Conservation (phyloP, 148 eudicot species). For the Heliamphora exappendiculata region DNA sequence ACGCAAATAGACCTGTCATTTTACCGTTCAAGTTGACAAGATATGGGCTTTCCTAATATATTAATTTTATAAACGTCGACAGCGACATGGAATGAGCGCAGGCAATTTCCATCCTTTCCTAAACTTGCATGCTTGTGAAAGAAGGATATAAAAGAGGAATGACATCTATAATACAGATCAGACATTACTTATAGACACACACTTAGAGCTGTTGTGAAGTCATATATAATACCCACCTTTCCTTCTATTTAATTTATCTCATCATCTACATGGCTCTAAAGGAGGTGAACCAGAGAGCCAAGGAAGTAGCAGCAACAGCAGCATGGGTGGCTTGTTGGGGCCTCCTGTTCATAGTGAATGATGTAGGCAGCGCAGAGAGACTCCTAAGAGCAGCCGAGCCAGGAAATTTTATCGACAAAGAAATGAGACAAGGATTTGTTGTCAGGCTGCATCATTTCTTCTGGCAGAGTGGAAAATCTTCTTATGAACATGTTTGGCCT, state of each 20-base stretch:
- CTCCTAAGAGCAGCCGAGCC: slow-evolving; percentile 20
- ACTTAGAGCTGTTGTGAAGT: not conserved
- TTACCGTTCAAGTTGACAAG: too few species aligned
- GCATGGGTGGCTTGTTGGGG: slow-evolving; percentile 28
- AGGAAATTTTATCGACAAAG: slow-evolving; percentile 12
- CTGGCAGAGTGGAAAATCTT: slow-evolving; percentile 38
- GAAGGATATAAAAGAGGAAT: slow-evolving; percentile 1
- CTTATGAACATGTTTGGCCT: slow-evolving; percentile 54
- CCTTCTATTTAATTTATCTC: not conserved
- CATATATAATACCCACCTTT: not conserved
- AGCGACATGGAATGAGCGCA: not conserved
- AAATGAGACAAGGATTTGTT: slow-evolving; percentile 18
- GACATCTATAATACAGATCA: not conserved
- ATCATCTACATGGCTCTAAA: slow-evolving; percentile 10
- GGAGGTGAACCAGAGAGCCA: slow-evolving; percentile 11
- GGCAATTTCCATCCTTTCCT: not conserved
- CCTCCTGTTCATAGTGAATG: slow-evolving; percentile 20
- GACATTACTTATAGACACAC: not conserved
- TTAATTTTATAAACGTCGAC: too few species aligned
- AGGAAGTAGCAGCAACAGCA: slow-evolving; percentile 8
- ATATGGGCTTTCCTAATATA: too few species aligned
- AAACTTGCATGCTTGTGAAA: not conserved
- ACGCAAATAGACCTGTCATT: too few species aligned
- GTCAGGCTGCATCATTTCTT: slow-evolving; percentile 33
- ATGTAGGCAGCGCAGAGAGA: slow-evolving; percentile 36